A percentile compares a stretch with the other conserved stretches of the same genome.
Evolutionary conservation across 73 alveolate species (phyloP).

Genomic region (Paramecium bursaria): DNA sequence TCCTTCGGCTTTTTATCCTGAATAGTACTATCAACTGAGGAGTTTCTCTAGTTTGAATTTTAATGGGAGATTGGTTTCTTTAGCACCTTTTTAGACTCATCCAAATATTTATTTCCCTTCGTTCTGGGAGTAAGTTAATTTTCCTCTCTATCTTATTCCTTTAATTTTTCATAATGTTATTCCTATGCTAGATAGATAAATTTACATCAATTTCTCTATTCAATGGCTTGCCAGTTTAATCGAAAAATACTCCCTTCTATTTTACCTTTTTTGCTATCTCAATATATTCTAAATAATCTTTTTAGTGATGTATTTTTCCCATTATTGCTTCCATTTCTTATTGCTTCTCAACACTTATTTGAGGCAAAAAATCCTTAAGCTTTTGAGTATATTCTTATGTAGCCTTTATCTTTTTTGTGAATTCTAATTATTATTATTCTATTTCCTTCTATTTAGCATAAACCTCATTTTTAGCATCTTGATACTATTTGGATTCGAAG

Average conservation of each 20-base stretch:
- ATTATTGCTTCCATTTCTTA: neutral
- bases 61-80: slow-evolving; percentile 1
- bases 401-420: neutral
- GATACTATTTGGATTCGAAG: neutral
- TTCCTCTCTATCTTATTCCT: slow-evolving; percentile 1
- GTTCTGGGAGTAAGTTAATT: neutral
- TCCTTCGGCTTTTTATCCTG: too few species aligned
- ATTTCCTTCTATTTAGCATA: neutral
- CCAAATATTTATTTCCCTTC: slow-evolving; percentile 23
- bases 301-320: neutral
- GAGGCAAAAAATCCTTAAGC: slow-evolving; percentile 5
- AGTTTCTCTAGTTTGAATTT: too few species aligned
- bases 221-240: neutral
- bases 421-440: neutral
- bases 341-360: slow-evolving; percentile 23
- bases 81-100: neutral
- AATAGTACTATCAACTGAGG: too few species aligned
- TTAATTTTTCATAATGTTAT: slow-evolving; percentile 24
- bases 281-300: slow-evolving; percentile 13
- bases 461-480: neutral
- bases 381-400: neutral
- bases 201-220: slow-evolving; percentile 41
- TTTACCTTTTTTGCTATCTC: slow-evolving; percentile 44
- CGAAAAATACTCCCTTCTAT: slow-evolving; percentile 47
- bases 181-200: slow-evolving; percentile 8